Base-by-base conservation (phyloP, 441 rosid genomes). In the Bruguiera hainesii region DNA sequence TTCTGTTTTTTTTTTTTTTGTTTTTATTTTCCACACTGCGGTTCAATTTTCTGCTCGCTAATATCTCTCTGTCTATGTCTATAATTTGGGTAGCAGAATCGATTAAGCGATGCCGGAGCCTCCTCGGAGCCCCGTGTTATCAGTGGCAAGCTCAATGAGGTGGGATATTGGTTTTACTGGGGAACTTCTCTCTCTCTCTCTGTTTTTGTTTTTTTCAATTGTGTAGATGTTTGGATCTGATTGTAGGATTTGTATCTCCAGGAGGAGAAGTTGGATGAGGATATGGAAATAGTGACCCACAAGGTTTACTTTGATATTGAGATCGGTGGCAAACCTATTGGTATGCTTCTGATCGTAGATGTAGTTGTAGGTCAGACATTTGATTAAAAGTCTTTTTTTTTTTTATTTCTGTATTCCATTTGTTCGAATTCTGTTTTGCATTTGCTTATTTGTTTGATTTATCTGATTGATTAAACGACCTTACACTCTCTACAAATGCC, bases 251-350 rank as follows among this genome's bases (percentile, higher is more conserved):
- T 5, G 23, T 21, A 28, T 42, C 51, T 39, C 28, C 39, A 78
- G 83, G 72, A 35, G 35, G 63, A 71, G 70, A 71, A 70, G 68
- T 70, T 33, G 15, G 71, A 73, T 37, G 87, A 71, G 63, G 86
- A 84, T 62, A 64, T 76, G 61, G 87, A 91, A 42, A 76, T 65
- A 65, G 81, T 93, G 63, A 93, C 97, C 3, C 89, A 89, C 78
- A 86, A 79, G 78, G 97, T 93, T 71, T 93, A 81, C 75, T 93
- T 93, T 66, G 97, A 93, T 68, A 75, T 93, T 61, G 82, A 89
- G 80, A 87, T 90, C 63, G 89, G 75, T 80, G 46, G 46, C 46
- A 37, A 37, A 37, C 62, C 20, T 7, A 19, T 25, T n/a, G 15
- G 26, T 57, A 56, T 23, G 48, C 65, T 65, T 13, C 51, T 56